phyloP scores from a whole-genome alignment of 1,139 yeast species.

The Blastobotrys indianensis region DNA sequence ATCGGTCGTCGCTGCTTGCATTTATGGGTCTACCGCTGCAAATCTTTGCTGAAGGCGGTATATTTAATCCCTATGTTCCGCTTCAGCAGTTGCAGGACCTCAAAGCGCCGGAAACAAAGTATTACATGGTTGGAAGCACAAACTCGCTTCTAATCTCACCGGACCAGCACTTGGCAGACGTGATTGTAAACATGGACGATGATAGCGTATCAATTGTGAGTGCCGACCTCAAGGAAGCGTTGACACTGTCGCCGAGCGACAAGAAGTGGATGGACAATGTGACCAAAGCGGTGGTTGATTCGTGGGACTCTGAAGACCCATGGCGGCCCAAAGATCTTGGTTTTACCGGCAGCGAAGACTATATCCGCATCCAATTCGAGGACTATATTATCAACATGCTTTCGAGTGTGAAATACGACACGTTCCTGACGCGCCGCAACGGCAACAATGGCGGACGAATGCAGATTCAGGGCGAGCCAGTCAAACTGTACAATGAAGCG shows the following conservation, averaged over 20 bases:
- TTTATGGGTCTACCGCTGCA: conserved; percentile 88
- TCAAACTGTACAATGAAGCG: conserved; percentile 44
- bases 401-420: conserved; percentile 64
- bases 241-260: conserved; percentile 59
- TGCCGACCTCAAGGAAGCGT: conserved; percentile 38
- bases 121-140: conserved; percentile 82
- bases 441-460: conserved; percentile 19
- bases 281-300: conserved; percentile 34
- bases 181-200: conserved; percentile 49
- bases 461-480: conserved; percentile 39
- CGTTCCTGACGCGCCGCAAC: conserved; percentile 39
- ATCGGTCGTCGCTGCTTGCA: conserved; percentile 65
- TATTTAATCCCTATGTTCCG: conserved; percentile 90
- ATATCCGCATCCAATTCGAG: conserved; percentile 80
- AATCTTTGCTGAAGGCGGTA: conserved; percentile 76
- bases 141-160: conserved; percentile 73
- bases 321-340: conserved; percentile 42
- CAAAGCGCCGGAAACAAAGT: conserved; percentile 49
- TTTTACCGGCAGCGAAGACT: conserved; percentile 81
- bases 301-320: conserved; percentile 42
- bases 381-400: conserved; percentile 77
- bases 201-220: conserved; percentile 44
- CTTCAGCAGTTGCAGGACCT: conserved; percentile 82
- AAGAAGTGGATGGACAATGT: conserved; percentile 61
- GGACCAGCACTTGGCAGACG: conserved; percentile 52